Evolutionary conservation across 352 stramenopile genomes (phyloP).

Genomic region (Pythium sukuiense): DNA sequence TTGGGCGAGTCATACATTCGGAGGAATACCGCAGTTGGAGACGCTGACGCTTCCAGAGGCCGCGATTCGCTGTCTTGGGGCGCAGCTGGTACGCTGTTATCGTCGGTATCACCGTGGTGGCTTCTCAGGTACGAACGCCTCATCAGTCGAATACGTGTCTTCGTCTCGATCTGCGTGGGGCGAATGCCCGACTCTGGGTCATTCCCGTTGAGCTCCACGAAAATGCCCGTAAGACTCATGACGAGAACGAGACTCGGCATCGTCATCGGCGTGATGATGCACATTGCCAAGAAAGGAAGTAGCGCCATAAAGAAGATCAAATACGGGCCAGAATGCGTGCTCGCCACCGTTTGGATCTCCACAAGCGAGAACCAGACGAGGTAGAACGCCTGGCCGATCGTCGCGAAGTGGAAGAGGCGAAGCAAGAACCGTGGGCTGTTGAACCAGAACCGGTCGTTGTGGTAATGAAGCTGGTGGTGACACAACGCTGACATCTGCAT

Average conservation of each 20-base stretch:
- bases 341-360: conserved; percentile 44
- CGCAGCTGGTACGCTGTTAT: conserved; percentile 5
- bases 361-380: conserved; percentile 86
- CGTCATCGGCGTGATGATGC: conserved; percentile 80
- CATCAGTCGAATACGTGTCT: conserved; percentile 70
- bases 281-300: conserved; percentile 63
- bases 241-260: conserved; percentile 88
- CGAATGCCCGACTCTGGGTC: conserved; percentile 16
- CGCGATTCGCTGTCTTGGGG: not conserved
- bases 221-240: conserved; percentile 86
- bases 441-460: conserved; percentile 86
- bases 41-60: conserved; percentile 16
- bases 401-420: conserved; percentile 83
- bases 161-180: conserved; percentile 49
- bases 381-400: conserved; percentile 86
- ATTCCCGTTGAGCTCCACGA: conserved; percentile 71
- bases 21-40: conserved; percentile 59
- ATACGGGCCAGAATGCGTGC: conserved; percentile 26
- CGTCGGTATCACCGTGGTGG: conserved; percentile 50
- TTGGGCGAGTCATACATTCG: conserved; percentile 69
- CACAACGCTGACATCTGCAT: conserved; percentile 90
- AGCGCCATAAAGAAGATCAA: conserved; percentile 65
- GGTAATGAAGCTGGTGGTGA: conserved; percentile 77
- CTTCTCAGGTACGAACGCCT: conserved; percentile 69
- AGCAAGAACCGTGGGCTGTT: conserved; percentile 67